Conservation (phyloP, 2,329 filamentous ascomycete genomes). For the Aspergillus tamarii region DNA sequence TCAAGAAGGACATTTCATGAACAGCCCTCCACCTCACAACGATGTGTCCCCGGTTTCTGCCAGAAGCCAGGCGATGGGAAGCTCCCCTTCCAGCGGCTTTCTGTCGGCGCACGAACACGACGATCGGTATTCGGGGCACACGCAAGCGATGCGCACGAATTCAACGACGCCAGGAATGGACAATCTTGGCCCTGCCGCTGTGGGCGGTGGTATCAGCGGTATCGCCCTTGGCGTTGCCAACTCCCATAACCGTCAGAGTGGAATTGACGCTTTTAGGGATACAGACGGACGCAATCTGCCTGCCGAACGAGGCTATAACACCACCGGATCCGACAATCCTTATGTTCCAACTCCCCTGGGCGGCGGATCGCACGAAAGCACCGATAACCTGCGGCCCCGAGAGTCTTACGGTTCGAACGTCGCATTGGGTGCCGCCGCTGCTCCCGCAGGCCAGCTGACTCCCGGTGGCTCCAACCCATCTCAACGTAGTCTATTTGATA, state of each 20-base stretch:
- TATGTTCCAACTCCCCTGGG: slow-evolving; percentile 35
- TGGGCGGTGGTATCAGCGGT: slow-evolving; percentile 67
- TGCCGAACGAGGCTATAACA: slow-evolving; percentile 39
- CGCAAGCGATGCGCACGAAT: slow-evolving; percentile 37
- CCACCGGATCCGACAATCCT: slow-evolving; percentile 41
- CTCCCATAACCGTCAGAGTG: slow-evolving; percentile 66
- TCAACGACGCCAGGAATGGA: slow-evolving; percentile 65
- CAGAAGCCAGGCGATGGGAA: slow-evolving; percentile 10
- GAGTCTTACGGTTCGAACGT: slow-evolving; percentile 44
- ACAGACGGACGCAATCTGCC: slow-evolving; percentile 34
- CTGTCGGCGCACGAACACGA: slow-evolving; percentile 18
- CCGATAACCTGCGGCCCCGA: slow-evolving; percentile 37
- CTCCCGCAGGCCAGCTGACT: slow-evolving; percentile 36
- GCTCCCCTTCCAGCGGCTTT: slow-evolving; percentile 6
- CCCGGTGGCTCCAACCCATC: slow-evolving; percentile 45
- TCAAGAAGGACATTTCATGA: slow-evolving; percentile 1
- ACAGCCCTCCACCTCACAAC: slow-evolving; percentile 13
- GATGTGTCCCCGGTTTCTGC: slow-evolving; percentile 18
- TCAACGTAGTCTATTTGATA: slow-evolving; percentile 54
- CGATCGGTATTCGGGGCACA: slow-evolving; percentile 23
- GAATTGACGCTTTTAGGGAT: slow-evolving; percentile 62
- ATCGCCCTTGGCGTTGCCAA: slow-evolving; percentile 70
- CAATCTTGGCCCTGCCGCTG: slow-evolving; percentile 66
- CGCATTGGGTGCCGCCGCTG: slow-evolving; percentile 37
- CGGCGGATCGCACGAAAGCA: slow-evolving; percentile 19